Base-by-base conservation (phyloP, 2,329 filamentous ascomycete genomes). In the Stemphylium vesicarium region DNA sequence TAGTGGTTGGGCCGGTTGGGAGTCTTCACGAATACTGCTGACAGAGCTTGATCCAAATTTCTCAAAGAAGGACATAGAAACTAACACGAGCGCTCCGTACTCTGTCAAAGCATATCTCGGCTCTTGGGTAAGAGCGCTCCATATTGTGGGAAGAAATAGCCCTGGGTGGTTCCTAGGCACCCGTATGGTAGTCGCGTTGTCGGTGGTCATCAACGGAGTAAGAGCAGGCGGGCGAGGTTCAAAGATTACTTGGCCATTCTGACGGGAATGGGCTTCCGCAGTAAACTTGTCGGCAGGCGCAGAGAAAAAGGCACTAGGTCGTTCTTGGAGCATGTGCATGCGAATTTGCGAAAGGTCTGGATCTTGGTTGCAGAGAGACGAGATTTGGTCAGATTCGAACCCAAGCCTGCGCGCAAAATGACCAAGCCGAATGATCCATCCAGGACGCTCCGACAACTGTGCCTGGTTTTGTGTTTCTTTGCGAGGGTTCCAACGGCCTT, bases 121-220 rank as follows among this genome's bases (percentile, higher is more conserved):
- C 52, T 55, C 22, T 41, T 55, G 10, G 10, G 22, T 42, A 42
- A 55, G 41, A 8, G 46, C 46, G 13, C 10, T 46, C 41, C 8
- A 55, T 50, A 55, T 42, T 20, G 16, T 50, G 10, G 46, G 40
- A 46, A 55, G 41, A 46, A 55, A 55, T 20, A 55, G 16, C 20
- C 4, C 36, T 12, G 9, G 36, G 6, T 52, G 12, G 29, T 10
- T 46, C 18, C 20, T 40, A 29, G 49, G 36, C 7, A 40, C 16
- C 20, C 15, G n/a, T 24, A 40, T 15, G 5, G 12, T 22, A 46
- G 49, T 46, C 18, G 36, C 15, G 4, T 6, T 55, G 16, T 55
- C 11, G 13, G 52, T 50, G 0, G 36, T 55, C 11, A 55, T 55
- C 9, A 55, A 37, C 3, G 16, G 36, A 42, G 52, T 55, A n/a